phyloP scores from a whole-genome alignment of 306 rosid species.

The Notholithocarpus densiflorus region DNA sequence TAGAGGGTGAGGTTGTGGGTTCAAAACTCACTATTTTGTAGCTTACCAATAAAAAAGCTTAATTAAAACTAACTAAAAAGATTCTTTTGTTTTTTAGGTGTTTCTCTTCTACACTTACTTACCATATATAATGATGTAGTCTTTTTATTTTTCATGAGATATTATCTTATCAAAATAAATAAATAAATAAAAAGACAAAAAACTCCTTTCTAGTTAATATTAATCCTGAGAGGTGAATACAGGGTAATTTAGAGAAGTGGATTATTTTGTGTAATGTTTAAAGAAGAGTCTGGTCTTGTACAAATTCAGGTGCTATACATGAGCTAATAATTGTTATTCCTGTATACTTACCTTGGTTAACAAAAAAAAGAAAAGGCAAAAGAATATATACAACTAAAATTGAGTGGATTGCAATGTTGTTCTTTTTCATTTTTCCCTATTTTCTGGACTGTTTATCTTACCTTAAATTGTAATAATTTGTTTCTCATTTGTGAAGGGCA shows the following conservation, averaged over 20 bases:
- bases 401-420: not conserved
- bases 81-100: not conserved
- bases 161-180: not conserved
- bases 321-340: not conserved
- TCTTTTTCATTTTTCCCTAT: not conserved
- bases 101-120: not conserved
- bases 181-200: not conserved
- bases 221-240: not conserved
- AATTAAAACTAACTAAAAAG: not conserved
- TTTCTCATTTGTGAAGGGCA: slow-evolving; percentile 62
- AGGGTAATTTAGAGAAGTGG: not conserved
- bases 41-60: no score
- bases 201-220: not conserved
- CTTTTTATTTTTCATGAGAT: not conserved
- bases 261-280: no score
- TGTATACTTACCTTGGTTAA: not conserved
- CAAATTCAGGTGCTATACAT: not conserved
- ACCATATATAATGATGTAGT: not conserved
- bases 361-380: not conserved
- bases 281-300: not conserved
- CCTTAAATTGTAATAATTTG: slow-evolving; percentile 23
- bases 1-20: no score
- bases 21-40: no score
- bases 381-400: not conserved
- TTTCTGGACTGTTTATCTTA: not conserved